Evolutionary conservation across 495 filamentous ascomycete species (phyloP).

Genomic region (Aspergillus asperescens): DNA sequence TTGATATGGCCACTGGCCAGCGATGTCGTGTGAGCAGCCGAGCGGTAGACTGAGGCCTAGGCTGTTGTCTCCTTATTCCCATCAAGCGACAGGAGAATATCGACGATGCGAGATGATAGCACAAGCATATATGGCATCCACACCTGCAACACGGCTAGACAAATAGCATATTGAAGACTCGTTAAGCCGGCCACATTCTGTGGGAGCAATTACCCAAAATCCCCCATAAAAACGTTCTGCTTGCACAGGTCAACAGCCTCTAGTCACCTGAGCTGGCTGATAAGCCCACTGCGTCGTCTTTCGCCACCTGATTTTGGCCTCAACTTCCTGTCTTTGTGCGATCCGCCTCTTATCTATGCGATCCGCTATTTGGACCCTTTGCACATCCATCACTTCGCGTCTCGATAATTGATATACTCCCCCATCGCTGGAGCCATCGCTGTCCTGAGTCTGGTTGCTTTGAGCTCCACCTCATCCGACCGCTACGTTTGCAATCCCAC

Average conservation of each 20-base stretch:
- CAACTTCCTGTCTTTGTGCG: not conserved
- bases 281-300: not conserved
- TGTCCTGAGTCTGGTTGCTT: slow-evolving; percentile 1
- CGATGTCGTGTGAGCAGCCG: not conserved
- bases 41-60: not conserved
- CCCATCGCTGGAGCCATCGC: not conserved
- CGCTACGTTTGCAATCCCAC: slow-evolving; percentile 1
- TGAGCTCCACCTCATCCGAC: slow-evolving; percentile 9
- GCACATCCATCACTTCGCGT: not conserved
- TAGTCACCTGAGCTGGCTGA: not conserved
- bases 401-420: too few relatives aligned
- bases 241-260: too few relatives aligned
- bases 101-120: not conserved
- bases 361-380: not conserved
- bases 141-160: too few relatives aligned
- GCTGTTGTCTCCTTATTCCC: not conserved
- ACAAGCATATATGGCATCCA: not conserved
- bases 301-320: not conserved
- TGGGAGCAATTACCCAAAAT: too few relatives aligned
- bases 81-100: slow-evolving; percentile 7
- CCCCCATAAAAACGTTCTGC: too few relatives aligned
- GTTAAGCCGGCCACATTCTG: too few relatives aligned
- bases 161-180: too few relatives aligned
- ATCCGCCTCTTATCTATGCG: too few relatives aligned
- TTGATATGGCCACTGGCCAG: not conserved